Percentiles rank a stretch among this genome's conserved stretches.
These are phyloP conservation scores for Amanita phalloides DNA, from an alignment of 768 basidiomycete genomes.

Conservation along the genomic window DNA sequence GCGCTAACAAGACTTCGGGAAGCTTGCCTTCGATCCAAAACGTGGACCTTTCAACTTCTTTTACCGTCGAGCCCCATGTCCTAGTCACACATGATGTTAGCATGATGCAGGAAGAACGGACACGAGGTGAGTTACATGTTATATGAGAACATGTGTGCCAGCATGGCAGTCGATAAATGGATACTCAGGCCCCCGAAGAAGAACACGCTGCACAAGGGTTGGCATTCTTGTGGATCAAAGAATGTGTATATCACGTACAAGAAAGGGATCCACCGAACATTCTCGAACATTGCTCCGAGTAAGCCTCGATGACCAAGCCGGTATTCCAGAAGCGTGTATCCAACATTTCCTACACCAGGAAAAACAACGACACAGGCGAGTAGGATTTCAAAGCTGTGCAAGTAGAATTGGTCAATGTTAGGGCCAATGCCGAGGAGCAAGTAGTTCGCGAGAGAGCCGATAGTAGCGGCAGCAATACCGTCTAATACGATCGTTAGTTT, in stretches of 20 bases:
- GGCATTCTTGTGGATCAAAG: not conserved
- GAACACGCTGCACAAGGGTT: constrained; percentile 38
- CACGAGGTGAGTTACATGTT: constrained; percentile 25
- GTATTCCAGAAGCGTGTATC: constrained; percentile 66
- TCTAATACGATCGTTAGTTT: constrained; percentile 18
- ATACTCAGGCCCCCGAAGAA: constrained; percentile 71
- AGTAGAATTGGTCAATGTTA: constrained; percentile 62
- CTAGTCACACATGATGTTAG: constrained; percentile 15
- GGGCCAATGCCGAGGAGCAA: constrained; percentile 61
- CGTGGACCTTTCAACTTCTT: constrained; percentile 80
- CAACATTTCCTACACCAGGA: constrained; percentile 64
- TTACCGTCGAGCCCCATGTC: constrained; percentile 51
- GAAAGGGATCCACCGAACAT: constrained; percentile 59
- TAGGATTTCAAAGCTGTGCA: constrained; percentile 74
- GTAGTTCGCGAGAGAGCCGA: constrained; percentile 65
- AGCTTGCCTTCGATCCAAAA: constrained; percentile 68
- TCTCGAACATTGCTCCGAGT: constrained; percentile 40
- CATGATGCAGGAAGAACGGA: not conserved
- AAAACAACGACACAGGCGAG: constrained; percentile 73
- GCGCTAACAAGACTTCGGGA: not conserved
- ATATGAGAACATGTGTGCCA: constrained; percentile 61
- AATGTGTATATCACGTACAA: constrained; percentile 35
- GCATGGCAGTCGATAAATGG: constrained; percentile 55
- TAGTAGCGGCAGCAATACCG: constrained; percentile 58
- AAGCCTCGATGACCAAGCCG: constrained; percentile 54